These are phyloP conservation scores for Leonotis leonurus DNA, from an alignment of 257 asterid genomes.

Conservation along the genomic window DNA sequence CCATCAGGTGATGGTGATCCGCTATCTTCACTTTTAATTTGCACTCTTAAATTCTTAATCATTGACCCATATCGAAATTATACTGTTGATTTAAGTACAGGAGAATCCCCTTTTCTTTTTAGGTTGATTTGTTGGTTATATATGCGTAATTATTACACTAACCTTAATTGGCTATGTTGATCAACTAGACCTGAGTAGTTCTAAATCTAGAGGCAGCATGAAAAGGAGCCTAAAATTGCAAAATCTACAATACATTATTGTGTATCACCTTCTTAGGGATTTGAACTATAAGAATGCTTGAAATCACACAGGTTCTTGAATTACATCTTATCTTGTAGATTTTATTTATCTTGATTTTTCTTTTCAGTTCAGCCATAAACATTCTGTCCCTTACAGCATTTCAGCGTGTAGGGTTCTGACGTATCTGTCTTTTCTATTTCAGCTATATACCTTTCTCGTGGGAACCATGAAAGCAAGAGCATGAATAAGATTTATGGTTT, in stretches of 20 bases:
- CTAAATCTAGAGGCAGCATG: not conserved
- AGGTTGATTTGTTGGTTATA: not conserved
- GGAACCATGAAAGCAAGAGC: slow-evolving; percentile 98
- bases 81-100: not conserved
- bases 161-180: not conserved
- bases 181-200: slow-evolving; percentile 6
- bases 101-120: not conserved
- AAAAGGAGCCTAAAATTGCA: no score
- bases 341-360: not conserved
- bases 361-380: not conserved
- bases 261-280: not conserved
- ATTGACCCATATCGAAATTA: no score
- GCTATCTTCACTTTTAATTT: not conserved
- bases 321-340: not conserved
- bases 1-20: slow-evolving; percentile 84
- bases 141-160: slow-evolving; percentile 1
- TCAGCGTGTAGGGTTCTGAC: slow-evolving; percentile 17
- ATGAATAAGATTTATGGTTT: slow-evolving; percentile 99
- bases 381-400: not conserved
- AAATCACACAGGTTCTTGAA: slow-evolving; percentile 1
- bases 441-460: slow-evolving; percentile 91
- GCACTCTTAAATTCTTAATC: slow-evolving; percentile 6
- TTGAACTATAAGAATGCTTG: not conserved
- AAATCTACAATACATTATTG: not conserved
- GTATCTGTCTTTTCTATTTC: slow-evolving; percentile 20